A percentile compares a stretch with the other conserved stretches of the same genome.
phyloP scores from a whole-genome alignment of 2,329 filamentous ascomycete species.

The Penicillium sumatraense region DNA sequence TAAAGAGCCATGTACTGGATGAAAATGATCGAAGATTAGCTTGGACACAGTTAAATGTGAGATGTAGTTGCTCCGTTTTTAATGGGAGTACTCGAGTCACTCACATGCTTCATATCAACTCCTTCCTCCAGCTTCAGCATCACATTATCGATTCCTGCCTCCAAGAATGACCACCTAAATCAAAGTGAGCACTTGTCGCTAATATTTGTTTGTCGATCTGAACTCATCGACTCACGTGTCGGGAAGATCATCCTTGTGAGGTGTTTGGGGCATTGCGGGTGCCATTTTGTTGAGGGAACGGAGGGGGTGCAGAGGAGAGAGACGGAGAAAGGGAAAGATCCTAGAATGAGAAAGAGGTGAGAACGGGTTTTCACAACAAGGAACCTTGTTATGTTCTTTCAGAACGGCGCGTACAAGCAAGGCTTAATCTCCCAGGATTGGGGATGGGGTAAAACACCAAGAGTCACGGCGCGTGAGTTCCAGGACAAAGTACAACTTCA shows the following conservation, averaged over 20 bases:
- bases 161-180: slow-evolving; percentile 83
- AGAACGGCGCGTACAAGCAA: slow-evolving; percentile 5
- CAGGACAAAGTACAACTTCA: background rate
- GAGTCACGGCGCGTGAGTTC: slow-evolving; percentile 14
- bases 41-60: background rate
- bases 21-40: slow-evolving; percentile 21
- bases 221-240: slow-evolving; percentile 60
- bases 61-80: background rate
- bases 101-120: slow-evolving; percentile 86
- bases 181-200: slow-evolving; percentile 21
- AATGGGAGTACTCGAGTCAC: background rate
- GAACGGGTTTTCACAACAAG: no score
- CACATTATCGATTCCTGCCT: slow-evolving; percentile 85
- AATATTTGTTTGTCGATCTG: background rate
- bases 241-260: slow-evolving; percentile 62
- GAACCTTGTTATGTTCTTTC: background rate
- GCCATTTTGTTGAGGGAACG: slow-evolving; percentile 35
- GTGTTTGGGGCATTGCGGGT: slow-evolving; percentile 48
- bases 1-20: slow-evolving; percentile 91
- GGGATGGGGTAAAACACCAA: slow-evolving; percentile 20
- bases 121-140: slow-evolving; percentile 92
- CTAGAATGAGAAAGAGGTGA: no score
- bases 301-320: background rate
- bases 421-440: slow-evolving; percentile 6
- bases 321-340: background rate